Evolutionary conservation across 345 rosid species (phyloP).

Genomic region (Trapa incisa): DNA sequence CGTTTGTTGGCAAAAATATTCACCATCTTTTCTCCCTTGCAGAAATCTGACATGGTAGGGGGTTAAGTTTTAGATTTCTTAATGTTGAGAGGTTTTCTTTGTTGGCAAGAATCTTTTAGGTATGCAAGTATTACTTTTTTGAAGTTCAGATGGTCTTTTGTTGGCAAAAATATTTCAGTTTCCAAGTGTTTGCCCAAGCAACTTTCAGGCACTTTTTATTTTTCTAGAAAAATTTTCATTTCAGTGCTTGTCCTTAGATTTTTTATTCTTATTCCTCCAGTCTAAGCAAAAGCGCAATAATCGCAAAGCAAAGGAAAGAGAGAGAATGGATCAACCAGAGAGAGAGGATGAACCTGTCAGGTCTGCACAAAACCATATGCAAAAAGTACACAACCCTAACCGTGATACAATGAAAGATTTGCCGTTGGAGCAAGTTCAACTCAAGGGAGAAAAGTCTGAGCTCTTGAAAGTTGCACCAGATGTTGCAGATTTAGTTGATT

Average conservation of each 20-base stretch:
- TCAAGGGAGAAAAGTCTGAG: constrained; percentile 50
- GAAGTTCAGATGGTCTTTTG: too few species aligned
- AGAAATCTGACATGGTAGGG: too few species aligned
- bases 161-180: too few species aligned
- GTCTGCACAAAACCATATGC: constrained; percentile 27
- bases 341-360: constrained; percentile 45
- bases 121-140: too few species aligned
- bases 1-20: too few species aligned
- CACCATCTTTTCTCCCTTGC: too few species aligned
- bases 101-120: too few species aligned
- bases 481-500: constrained; percentile 65
- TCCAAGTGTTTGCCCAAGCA: too few species aligned
- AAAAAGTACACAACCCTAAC: constrained; percentile 20
- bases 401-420: constrained; percentile 33
- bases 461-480: constrained; percentile 64
- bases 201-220: too few species aligned
- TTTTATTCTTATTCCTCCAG: constrained; percentile 20
- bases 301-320: constrained; percentile 73
- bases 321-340: constrained; percentile 47
- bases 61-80: too few species aligned
- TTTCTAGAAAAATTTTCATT: background rate
- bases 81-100: too few species aligned
- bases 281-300: constrained; percentile 82
- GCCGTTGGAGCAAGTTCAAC: constrained; percentile 28
- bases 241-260: background rate